Conservation (phyloP, 2,329 filamentous ascomycete genomes). For the Knufia petricola region DNA sequence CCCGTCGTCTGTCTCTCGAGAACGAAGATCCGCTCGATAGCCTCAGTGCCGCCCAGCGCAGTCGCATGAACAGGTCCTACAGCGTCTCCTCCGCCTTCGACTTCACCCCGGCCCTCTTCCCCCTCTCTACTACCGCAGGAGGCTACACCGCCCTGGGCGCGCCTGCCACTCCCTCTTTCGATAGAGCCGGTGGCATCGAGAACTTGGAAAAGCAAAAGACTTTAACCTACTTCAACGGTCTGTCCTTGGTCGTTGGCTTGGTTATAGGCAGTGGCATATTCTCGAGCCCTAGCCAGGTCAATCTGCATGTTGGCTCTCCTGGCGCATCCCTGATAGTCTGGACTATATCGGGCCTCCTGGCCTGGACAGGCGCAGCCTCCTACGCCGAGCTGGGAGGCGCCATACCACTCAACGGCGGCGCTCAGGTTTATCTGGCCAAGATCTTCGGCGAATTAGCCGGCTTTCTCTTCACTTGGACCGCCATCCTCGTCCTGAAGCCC, state of each 20-base stretch:
- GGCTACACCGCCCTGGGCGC: constrained; percentile 81
- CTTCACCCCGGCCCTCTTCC: constrained; percentile 87
- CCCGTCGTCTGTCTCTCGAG: constrained; percentile 78
- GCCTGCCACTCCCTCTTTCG: constrained; percentile 46
- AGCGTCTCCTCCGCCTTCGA: constrained; percentile 91
- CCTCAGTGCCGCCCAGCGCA: constrained; percentile 42
- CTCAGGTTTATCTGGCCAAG: constrained; percentile 89
- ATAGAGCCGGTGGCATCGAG: constrained; percentile 53
- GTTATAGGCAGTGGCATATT: constrained; percentile 97
- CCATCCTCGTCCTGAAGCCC: constrained; percentile 86
- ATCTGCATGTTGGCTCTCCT: constrained; percentile 79
- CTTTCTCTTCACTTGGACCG: constrained; percentile 94
- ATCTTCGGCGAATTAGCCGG: constrained; percentile 90
- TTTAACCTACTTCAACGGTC: constrained; percentile 83
- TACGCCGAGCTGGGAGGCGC: constrained; percentile 94
- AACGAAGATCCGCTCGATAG: constrained; percentile 65
- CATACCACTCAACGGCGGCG: constrained; percentile 87
- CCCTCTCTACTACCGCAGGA: constrained; percentile 70
- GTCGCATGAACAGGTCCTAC: constrained; percentile 57
- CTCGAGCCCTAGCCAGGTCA: constrained; percentile 86
- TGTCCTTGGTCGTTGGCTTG: constrained; percentile 81
- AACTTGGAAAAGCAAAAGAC: constrained; percentile 92
- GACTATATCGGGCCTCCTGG: constrained; percentile 79
- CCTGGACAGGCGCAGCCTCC: constrained; percentile 91
- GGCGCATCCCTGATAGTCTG: constrained; percentile 87